Conservation (phyloP, 441 rosid species). For the Metrosideros polymorpha region DNA sequence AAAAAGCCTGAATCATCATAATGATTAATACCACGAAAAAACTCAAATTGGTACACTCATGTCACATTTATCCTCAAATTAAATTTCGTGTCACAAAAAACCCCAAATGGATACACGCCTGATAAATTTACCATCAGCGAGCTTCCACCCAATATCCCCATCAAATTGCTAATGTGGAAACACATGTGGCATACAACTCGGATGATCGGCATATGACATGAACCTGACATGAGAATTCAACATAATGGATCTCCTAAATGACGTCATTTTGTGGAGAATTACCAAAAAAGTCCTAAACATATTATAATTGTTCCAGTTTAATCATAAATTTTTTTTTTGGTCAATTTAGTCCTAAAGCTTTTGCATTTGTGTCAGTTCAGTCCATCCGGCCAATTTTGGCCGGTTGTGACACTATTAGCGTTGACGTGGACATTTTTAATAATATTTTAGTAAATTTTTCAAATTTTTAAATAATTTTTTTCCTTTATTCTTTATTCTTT, state of each 20-base stretch:
- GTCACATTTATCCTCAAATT: background rate
- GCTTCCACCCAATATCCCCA: background rate
- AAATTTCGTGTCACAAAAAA: background rate
- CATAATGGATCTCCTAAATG: background rate
- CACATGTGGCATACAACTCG: background rate
- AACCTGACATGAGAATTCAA: background rate
- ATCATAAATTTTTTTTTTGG: no score
- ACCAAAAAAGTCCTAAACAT: no score
- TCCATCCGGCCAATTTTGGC: no score
- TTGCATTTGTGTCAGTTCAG: no score
- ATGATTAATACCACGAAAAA: background rate
- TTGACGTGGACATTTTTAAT: no score
- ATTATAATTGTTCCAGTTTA: no score
- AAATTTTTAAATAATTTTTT: no score
- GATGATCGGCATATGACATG: accelerated
- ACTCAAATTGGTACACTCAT: accelerated
- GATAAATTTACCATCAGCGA: accelerated
- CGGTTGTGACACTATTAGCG: no score
- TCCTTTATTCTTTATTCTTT: no score
- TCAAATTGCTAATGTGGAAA: background rate
- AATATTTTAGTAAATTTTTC: no score
- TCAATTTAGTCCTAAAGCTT: no score
- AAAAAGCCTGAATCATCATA: background rate
- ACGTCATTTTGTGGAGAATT: no score
- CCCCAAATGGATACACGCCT: background rate